These are phyloP conservation scores for Hygrophoropsis aurantiaca DNA, from an alignment of 768 basidiomycete species.

Conservation along the genomic window DNA sequence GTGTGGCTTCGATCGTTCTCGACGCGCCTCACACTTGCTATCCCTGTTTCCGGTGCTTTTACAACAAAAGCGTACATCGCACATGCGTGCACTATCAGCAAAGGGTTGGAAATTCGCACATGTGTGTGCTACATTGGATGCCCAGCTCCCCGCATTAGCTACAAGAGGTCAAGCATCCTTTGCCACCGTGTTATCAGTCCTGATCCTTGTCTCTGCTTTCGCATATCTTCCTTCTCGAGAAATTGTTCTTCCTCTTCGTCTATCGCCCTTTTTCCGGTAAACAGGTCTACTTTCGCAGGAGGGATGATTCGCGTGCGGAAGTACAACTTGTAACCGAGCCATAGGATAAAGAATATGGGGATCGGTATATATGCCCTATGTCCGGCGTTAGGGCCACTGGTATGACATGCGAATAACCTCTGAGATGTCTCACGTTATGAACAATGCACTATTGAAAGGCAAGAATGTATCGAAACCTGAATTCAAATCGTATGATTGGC, in stretches of 20 bases:
- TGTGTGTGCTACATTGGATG: no score
- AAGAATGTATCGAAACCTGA: constrained; percentile 40
- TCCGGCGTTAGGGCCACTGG: background rate
- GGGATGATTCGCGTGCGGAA: constrained; percentile 36
- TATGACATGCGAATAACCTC: constrained; percentile 5
- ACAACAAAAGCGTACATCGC: no score
- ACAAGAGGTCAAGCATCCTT: constrained; percentile 23
- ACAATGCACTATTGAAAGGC: constrained; percentile 52
- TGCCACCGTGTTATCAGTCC: constrained; percentile 19
- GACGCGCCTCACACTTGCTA: no score
- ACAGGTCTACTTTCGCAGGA: constrained; percentile 55
- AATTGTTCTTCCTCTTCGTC: constrained; percentile 62
- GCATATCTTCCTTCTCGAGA: constrained; percentile 38
- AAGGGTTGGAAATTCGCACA: no score
- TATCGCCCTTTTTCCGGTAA: constrained; percentile 57
- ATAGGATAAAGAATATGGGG: constrained; percentile 34
- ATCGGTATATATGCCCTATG: constrained; percentile 30
- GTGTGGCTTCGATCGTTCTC: no score
- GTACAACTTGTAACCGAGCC: constrained; percentile 35
- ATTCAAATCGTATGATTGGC: constrained; percentile 10
- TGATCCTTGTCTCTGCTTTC: constrained; percentile 8
- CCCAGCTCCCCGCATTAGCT: constrained; percentile 11
- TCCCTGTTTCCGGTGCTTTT: no score
- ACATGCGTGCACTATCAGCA: no score
- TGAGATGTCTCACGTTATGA: constrained; percentile 49